Percentiles rank a stretch among this genome's conserved stretches.
Conservation (phyloP, 805 yeast genomes). For the Lachancea sp. region DNA sequence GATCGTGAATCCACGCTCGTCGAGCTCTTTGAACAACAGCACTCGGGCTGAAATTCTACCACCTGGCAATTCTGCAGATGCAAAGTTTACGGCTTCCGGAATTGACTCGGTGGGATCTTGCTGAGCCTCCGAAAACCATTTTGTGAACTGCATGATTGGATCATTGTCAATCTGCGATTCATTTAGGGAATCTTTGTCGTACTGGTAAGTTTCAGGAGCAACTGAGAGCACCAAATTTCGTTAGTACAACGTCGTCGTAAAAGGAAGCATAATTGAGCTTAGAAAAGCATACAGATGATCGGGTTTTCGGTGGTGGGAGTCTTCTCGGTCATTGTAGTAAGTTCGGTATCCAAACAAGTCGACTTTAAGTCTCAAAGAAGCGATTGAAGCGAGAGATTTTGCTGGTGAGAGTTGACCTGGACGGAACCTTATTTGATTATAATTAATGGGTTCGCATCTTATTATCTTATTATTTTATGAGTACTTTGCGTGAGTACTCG, state of each 20-base stretch:
- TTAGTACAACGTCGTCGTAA: background rate
- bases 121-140: conserved; percentile 79
- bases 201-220: conserved; percentile 87
- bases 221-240: conserved; percentile 31
- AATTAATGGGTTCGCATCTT: too few relatives aligned
- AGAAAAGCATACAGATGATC: conserved; percentile 6
- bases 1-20: conserved; percentile 72
- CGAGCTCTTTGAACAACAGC: conserved; percentile 85
- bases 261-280: background rate
- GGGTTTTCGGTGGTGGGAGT: conserved; percentile 4
- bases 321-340: background rate
- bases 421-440: background rate
- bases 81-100: conserved; percentile 81
- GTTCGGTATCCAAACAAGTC: background rate
- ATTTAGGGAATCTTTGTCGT: conserved; percentile 57
- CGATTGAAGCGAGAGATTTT: background rate
- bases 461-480: background rate
- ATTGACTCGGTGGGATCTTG: conserved; percentile 46
- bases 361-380: background rate
- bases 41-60: conserved; percentile 87
- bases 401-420: background rate
- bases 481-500: background rate
- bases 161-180: conserved; percentile 45
- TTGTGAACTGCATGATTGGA: conserved; percentile 73
- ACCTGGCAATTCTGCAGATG: conserved; percentile 81